Percentiles rank a stretch among this genome's conserved stretches.
Evolutionary conservation across 2,329 filamentous ascomycete genomes (phyloP).

Genomic region (Sporothrix pallida): DNA sequence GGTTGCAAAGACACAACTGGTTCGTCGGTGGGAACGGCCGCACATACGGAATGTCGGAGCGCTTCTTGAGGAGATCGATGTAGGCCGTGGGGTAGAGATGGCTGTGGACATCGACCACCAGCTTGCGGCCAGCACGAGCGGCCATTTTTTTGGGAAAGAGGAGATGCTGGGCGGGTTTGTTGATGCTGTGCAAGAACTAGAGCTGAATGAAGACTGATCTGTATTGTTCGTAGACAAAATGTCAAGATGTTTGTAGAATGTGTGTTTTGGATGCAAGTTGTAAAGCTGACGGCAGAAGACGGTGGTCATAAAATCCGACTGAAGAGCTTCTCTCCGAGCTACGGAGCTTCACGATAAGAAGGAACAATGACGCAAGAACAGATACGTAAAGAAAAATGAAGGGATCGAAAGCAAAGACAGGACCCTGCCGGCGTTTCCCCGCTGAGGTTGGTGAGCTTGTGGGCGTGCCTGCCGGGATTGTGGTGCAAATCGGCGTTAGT

Average conservation of each 20-base stretch:
- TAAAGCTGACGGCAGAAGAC: background rate
- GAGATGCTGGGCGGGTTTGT: too few relatives aligned
- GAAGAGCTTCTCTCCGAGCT: background rate
- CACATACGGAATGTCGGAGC: constrained; percentile 32
- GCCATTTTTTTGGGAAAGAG: constrained; percentile 19
- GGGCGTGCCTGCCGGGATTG: too few relatives aligned
- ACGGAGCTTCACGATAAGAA: background rate
- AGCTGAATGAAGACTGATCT: too few relatives aligned
- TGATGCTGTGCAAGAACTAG: background rate
- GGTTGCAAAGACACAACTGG: constrained; percentile 31
- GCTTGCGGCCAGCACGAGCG: constrained; percentile 27
- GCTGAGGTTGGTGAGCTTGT: too few relatives aligned
- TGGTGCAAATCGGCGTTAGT: too few relatives aligned
- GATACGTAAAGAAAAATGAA: background rate
- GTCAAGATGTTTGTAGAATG: background rate
- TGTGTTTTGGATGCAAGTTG: background rate
- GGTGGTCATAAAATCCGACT: constrained; percentile 4
- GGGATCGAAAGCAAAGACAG: background rate
- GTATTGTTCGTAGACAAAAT: too few relatives aligned
- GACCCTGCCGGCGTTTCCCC: background rate
- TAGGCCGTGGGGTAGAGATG: constrained; percentile 33
- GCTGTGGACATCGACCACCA: constrained; percentile 35
- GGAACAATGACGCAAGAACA: constrained; percentile 10
- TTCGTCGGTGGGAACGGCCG: constrained; percentile 29
- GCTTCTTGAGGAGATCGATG: constrained; percentile 35